Conservation (phyloP, 2,329 filamentous ascomycete genomes). For the Aureobasidium sp. region DNA sequence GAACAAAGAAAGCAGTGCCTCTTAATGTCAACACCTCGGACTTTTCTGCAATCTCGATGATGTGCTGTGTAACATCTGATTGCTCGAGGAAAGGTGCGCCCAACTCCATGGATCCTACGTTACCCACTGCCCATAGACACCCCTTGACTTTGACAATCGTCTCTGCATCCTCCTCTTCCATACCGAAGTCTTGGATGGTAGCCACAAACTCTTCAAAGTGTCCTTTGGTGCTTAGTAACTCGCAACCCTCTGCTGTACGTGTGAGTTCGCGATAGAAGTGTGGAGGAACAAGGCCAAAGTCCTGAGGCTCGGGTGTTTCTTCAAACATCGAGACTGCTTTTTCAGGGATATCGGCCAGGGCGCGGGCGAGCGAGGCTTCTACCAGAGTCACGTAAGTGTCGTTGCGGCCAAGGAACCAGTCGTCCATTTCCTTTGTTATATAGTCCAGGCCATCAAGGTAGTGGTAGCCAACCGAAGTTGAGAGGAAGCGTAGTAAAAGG, state of each 20-base stretch:
- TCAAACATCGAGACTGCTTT: constrained; percentile 50
- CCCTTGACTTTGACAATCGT: constrained; percentile 90
- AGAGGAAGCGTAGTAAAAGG: constrained; percentile 81
- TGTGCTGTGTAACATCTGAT: constrained; percentile 76
- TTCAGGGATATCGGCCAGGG: constrained; percentile 58
- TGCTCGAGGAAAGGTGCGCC: constrained; percentile 90
- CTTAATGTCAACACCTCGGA: constrained; percentile 88
- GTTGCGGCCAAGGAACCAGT: constrained; percentile 96
- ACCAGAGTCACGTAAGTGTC: constrained; percentile 92
- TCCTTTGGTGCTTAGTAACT: constrained; percentile 80
- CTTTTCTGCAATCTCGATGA: constrained; percentile 78
- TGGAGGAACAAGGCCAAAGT: constrained; percentile 65
- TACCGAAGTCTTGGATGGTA: constrained; percentile 79
- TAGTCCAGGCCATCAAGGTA: constrained; percentile 96
- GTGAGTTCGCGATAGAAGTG: constrained; percentile 97
- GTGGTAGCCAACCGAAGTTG: constrained; percentile 93
- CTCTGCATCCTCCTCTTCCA: constrained; percentile 78
- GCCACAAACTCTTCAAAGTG: constrained; percentile 90
- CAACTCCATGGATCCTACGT: constrained; percentile 96
- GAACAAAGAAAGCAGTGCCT: constrained; percentile 92
- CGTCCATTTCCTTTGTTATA: constrained; percentile 99
- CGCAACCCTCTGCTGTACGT: constrained; percentile 85
- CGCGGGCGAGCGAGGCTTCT: constrained; percentile 86
- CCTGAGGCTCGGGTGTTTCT: constrained; percentile 39
- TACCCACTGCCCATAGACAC: constrained; percentile 94